phyloP scores from a whole-genome alignment of 1,139 yeast genomes.

The Taiozyma sp. region DNA sequence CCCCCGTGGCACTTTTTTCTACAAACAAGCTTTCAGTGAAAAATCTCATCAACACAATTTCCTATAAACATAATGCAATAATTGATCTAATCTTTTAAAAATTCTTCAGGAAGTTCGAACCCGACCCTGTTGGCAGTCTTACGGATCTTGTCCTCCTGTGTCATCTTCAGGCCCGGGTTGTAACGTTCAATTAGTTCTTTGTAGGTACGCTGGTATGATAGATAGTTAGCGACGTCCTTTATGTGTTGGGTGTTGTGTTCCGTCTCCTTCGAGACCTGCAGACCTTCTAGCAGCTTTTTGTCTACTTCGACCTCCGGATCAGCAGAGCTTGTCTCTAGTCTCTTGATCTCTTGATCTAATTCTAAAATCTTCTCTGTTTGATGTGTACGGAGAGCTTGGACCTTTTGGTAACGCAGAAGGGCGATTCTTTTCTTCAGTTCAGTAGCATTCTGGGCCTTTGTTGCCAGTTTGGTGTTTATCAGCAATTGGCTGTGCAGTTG shows the following conservation, averaged over 20 bases:
- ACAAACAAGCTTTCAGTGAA: not conserved
- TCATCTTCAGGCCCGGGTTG: conserved; percentile 78
- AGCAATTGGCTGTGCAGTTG: conserved; percentile 41
- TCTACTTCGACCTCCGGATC: conserved; percentile 20
- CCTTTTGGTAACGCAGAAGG: conserved; percentile 46
- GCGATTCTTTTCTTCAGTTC: conserved; percentile 48
- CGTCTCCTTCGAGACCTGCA: conserved; percentile 12
- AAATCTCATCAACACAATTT: not conserved
- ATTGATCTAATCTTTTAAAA: not conserved
- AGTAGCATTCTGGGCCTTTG: conserved; percentile 39
- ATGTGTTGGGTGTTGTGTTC: conserved; percentile 22
- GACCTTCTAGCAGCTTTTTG: conserved; percentile 8
- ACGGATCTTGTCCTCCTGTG: conserved; percentile 72
- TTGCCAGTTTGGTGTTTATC: conserved; percentile 38
- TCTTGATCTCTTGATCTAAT: conserved; percentile 30
- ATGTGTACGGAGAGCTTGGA: conserved; percentile 35
- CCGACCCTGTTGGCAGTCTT: conserved; percentile 88
- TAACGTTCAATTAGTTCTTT: conserved; percentile 78
- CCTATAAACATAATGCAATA: not conserved
- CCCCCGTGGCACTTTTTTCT: no score
- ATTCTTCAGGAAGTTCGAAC: conserved; percentile 45
- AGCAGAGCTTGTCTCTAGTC: conserved; percentile 26
- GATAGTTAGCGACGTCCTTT: conserved; percentile 41
- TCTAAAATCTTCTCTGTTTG: conserved; percentile 23
- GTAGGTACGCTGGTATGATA: conserved; percentile 72